Base-by-base conservation (phyloP, 2,329 filamentous ascomycete genomes). In the Ambrosiella xylebori region DNA sequence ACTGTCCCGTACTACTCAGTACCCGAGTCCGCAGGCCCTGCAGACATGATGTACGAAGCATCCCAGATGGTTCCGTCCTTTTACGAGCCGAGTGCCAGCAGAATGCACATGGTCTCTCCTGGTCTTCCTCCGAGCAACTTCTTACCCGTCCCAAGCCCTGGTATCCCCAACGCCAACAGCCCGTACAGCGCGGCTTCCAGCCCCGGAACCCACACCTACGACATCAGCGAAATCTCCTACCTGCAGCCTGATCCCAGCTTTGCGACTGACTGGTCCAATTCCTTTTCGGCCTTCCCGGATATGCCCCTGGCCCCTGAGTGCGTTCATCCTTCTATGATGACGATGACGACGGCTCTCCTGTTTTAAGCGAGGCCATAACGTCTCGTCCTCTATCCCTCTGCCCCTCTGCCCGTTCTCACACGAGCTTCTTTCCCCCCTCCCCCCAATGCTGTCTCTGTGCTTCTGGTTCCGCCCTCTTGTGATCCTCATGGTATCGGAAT, bases 271-370 rank as follows among this genome's bases (percentile, higher is more conserved):
- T 56, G 54, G 40, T 35, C 17, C 51, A 54, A 38, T 36, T 15
- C 51, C 40, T 49, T 13, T 54, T 15, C n/a, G 15, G 27, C 40
- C 8, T 39, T 45, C 54, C 35, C 11, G 41, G 38, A 45, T 52
- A 53, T 55, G 58, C 38, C 49, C 41, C 56, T 59, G 49, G 58
- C 54, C 49, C 49, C 58, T 49, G 58, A 59, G 58, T 59, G 58
- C 58, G 58, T 59, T 57, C 54, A 47, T 53, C 54, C 58, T 59
- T 59, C 49, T 40, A 54, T 56, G 54, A 53, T 49, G 54, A 50
- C 54, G 19, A 9, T 53, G 51, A 19, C 17, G 51, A 52, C 51
- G 49, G 47, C 54, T 57, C 58, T 57, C 41, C 54, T 59, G 12
- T 59, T 53, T 49, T 15, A 59, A 40, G 40, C 38, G 52, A 54